These are phyloP conservation scores for Papiliotrema terrestris DNA, from an alignment of 1,284 basidiomycete species.

Conservation along the genomic window DNA sequence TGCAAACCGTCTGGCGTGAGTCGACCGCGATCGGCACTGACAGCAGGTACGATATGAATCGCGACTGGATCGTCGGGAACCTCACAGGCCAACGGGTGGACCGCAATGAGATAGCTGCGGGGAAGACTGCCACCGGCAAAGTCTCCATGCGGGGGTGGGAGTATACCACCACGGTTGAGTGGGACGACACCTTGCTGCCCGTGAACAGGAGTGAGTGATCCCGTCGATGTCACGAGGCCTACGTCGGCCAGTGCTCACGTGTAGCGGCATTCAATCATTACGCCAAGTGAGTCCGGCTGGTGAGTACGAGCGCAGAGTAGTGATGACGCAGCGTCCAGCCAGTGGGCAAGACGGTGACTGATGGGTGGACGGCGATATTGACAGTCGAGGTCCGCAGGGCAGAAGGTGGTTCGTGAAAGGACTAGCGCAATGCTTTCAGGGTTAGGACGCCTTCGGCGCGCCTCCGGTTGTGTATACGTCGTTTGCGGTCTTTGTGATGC, in stretches of 20 bases:
- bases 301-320: not conserved
- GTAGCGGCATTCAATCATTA: constrained; percentile 1
- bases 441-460: no score
- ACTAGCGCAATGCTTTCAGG: no score
- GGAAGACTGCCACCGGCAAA: not conserved
- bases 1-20: not conserved
- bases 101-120: not conserved
- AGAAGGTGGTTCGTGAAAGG: no score
- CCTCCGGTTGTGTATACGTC: no score
- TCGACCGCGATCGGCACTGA: not conserved
- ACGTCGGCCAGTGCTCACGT: not conserved
- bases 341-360: not conserved
- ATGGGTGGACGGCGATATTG: constrained; percentile 2
- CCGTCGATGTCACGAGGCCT: not conserved
- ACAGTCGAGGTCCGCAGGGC: constrained; percentile 6
- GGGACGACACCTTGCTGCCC: not conserved
- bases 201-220: not conserved
- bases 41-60: constrained; percentile 1
- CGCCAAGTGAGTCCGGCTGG: not conserved
- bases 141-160: not conserved
- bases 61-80: constrained; percentile 3
- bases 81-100: not conserved
- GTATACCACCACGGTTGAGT: constrained; percentile 3
- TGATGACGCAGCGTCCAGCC: not conserved
- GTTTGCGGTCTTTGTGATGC: no score